Conservation (phyloP, 2,329 filamentous ascomycete species). For the Phaeomoniella chlamydospora region DNA sequence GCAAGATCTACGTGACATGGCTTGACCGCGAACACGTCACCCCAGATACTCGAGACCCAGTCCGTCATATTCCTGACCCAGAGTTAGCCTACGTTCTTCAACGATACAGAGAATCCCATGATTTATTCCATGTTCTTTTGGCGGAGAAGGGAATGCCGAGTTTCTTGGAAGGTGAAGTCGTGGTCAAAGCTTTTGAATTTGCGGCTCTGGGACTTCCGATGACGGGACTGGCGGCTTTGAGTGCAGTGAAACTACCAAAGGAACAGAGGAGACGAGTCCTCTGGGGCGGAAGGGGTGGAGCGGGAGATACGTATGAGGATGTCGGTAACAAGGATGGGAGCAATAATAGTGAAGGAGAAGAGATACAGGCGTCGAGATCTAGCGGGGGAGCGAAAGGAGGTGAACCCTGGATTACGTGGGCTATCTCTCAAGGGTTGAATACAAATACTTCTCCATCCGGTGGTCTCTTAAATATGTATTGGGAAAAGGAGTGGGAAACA, state of each 20-base stretch:
- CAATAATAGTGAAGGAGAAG: too few relatives aligned
- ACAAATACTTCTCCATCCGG: constrained; percentile 30
- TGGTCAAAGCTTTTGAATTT: constrained; percentile 97
- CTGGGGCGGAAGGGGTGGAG: constrained; percentile 10
- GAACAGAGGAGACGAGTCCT: constrained; percentile 54
- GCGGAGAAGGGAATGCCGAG: constrained; percentile 62
- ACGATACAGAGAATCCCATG: constrained; percentile 90
- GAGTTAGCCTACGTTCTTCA: constrained; percentile 99
- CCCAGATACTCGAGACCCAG: constrained; percentile 69
- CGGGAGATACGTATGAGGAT: not conserved
- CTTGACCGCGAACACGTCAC: constrained; percentile 88
- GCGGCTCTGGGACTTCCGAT: constrained; percentile 88
- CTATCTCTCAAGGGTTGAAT: constrained; percentile 63
- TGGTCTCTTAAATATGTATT: constrained; percentile 90
- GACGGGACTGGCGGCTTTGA: constrained; percentile 76
- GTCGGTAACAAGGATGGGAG: not conserved
- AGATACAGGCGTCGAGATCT: not conserved
- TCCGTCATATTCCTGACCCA: constrained; percentile 71
- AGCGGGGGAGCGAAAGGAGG: constrained; percentile 11
- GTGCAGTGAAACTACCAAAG: constrained; percentile 49
- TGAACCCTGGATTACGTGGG: constrained; percentile 78
- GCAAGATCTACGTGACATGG: constrained; percentile 73
- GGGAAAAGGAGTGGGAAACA: constrained; percentile 84
- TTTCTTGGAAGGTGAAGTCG: constrained; percentile 88
- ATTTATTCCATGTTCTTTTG: constrained; percentile 86